Evolutionary conservation across 805 yeast species (phyloP), one percentile per base, ranked within the genome.

Genomic region (Saccharomycopsis oosterbeekiorum): DNA sequence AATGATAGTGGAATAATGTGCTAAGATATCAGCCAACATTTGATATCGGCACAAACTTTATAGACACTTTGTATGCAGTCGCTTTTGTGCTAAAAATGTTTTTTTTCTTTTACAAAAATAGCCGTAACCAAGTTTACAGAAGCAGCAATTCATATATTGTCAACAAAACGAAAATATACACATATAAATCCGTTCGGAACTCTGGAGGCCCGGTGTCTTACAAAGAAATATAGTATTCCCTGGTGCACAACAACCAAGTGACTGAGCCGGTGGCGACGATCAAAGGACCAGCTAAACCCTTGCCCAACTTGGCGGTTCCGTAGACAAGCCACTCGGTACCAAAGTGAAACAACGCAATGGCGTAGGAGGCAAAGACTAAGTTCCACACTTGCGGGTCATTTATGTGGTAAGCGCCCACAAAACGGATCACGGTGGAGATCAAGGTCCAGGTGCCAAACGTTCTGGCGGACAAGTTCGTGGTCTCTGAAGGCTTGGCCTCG

Each of bases 381-480:
- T 88, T 84, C 73, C 83, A 94, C 59, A 92, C 83, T 66, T 85
- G 87, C 26, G 83, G 83, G 67, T 85, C 84, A 60, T 77, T 76
- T 62, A 88, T 76, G 70, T 88, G 77, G 74, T 86, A 88, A 14
- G 98, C 96, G 60, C 96, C 97, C 71, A 88, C 90, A 65, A 85
- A 79, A 70, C 99, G 83, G 56, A 94, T 85, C 37, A 93, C 78
- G 1, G 96, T 82, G 1, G 97, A 85, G 67, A 92, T 80, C 47
- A 92, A 77, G 0, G 99, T 94, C 99, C 99, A 94, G 0, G 99
- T 94, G 40, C 99, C 99, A 72, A 94, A 94, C 0, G 99, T 93
- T 68, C 99, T 82, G n/a, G 97, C 97, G 67, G 94, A 84, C 66
- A 94, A 77, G 14, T 75, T 72, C 1, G 84, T 82, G 29, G 85